A percentile compares a stretch with the other conserved stretches of the same genome.
Conservation (phyloP, 2,329 filamentous ascomycete genomes). For the Podosphaera aphanis region DNA sequence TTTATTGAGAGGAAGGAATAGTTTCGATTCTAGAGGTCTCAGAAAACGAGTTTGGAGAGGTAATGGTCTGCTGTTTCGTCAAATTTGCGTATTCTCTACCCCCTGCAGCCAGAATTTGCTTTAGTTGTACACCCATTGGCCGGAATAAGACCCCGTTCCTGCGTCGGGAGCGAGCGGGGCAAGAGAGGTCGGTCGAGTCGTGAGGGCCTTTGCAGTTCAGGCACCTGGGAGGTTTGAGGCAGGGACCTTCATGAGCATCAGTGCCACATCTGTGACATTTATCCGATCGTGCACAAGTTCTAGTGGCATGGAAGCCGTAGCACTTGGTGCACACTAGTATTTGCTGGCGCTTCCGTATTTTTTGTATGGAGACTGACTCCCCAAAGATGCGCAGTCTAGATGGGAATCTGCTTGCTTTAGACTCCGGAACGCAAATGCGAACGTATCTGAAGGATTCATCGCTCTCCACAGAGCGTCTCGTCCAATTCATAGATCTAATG, state of each 20-base stretch:
- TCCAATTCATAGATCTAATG: neutral
- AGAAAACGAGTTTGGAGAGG: no score
- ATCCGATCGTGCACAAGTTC: neutral
- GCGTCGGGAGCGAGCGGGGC: neutral
- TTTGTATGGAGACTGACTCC: neutral
- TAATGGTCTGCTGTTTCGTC: no score
- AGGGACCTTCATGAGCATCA: neutral
- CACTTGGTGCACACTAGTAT: neutral
- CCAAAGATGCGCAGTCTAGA: neutral
- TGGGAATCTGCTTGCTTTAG: neutral
- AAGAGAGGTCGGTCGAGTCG: neutral
- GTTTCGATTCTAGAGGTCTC: neutral
- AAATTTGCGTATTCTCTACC: neutral
- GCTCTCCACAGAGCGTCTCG: neutral
- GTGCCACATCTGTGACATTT: neutral
- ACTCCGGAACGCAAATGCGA: neutral
- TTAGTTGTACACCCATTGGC: neutral
- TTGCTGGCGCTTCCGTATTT: neutral
- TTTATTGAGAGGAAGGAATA: neutral
- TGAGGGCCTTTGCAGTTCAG: neutral
- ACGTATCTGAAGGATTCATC: neutral
- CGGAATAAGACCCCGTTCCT: neutral
- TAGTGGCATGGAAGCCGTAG: neutral
- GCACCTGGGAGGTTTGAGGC: neutral
- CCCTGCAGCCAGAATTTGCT: neutral